These are phyloP conservation scores for Massarina eburnea DNA, from an alignment of 2,329 filamentous ascomycete genomes.

Conservation along the genomic window DNA sequence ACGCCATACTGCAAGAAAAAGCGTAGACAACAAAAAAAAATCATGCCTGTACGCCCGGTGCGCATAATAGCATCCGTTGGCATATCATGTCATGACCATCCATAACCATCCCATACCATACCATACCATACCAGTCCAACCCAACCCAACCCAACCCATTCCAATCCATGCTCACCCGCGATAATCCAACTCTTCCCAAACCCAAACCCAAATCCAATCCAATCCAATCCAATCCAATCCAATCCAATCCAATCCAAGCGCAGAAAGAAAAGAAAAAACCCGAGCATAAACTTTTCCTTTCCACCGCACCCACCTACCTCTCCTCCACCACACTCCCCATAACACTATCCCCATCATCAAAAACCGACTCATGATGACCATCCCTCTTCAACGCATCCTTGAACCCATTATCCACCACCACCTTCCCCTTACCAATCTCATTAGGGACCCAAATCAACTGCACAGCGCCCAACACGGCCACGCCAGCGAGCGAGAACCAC, in stretches of 20 bases:
- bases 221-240: too few species aligned
- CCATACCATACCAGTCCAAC: too few species aligned
- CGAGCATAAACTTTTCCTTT: too few species aligned
- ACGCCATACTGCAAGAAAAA: not conserved
- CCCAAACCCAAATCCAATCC: too few species aligned
- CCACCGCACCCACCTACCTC: not conserved
- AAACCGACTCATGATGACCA: not conserved
- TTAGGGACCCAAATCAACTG: slow-evolving; percentile 60
- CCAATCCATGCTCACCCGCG: too few species aligned
- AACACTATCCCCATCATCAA: slow-evolving; percentile 1
- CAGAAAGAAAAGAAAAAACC: not conserved
- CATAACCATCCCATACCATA: too few species aligned
- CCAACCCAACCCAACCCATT: too few species aligned
- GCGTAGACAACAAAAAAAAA: not conserved
- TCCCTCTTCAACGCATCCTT: slow-evolving; percentile 22
- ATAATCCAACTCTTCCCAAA: too few species aligned
- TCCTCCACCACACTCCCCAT: not conserved
- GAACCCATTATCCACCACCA: slow-evolving; percentile 36
- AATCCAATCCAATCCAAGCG: not conserved
- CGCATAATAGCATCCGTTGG: too few species aligned
- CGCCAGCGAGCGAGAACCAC: slow-evolving; percentile 60
- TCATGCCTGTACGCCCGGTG: too few species aligned
- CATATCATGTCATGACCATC: too few species aligned
- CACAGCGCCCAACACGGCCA: slow-evolving; percentile 58
- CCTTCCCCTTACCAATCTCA: slow-evolving; percentile 37